Percentiles rank a stretch among this genome's conserved stretches.
Conservation (phyloP, 371 early-diverging fungal species). For the Apophysomyces ossiformis region DNA sequence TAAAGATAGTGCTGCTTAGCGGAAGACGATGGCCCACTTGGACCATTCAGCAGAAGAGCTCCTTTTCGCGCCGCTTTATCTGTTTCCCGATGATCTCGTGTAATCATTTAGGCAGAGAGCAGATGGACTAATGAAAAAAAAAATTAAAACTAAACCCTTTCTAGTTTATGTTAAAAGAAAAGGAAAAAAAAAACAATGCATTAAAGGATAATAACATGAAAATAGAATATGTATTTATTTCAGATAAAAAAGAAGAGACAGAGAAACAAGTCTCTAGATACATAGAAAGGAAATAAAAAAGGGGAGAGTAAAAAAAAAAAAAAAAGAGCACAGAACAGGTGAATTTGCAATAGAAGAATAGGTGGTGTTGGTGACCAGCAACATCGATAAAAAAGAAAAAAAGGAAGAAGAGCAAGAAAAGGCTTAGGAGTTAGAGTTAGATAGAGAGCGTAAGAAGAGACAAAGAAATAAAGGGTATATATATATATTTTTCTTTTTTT, state of each 20-base stretch:
- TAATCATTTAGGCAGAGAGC: no score
- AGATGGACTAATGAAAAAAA: no score
- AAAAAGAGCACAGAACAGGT: neutral
- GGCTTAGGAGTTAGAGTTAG: neutral
- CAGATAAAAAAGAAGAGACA: neutral
- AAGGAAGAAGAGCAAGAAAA: neutral
- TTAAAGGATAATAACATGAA: no score
- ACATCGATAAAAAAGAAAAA: slow-evolving; percentile 12
- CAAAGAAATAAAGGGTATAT: neutral
- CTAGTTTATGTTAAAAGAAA: no score
- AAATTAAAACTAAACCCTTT: no score
- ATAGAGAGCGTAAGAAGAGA: neutral
- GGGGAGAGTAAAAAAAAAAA: neutral
- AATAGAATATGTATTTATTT: no score
- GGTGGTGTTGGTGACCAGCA: neutral
- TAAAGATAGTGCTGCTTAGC: no score
- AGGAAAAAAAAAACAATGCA: no score
- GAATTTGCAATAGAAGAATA: neutral
- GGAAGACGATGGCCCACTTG: no score
- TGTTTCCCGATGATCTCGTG: no score
- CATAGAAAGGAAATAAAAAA: neutral
- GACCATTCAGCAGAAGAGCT: no score
- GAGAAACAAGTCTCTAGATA: neutral
- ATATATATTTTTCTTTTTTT: neutral
- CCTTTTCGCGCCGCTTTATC: no score